phyloP scores from a whole-genome alignment of 306 rosid genomes.

The Rosa lucieae region DNA sequence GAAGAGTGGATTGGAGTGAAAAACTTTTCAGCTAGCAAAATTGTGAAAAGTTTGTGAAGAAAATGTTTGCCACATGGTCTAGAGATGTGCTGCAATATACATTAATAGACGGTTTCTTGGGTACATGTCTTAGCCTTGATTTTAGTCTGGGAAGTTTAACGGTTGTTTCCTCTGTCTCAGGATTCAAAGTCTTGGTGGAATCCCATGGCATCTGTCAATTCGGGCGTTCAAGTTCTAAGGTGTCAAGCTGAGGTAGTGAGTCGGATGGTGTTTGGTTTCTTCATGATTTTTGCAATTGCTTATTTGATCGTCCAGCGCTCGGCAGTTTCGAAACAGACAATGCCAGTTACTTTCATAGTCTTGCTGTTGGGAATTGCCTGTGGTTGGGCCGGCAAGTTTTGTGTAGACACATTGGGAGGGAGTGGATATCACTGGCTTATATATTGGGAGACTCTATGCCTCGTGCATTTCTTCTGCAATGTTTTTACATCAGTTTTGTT shows the following conservation, averaged over 20 bases:
- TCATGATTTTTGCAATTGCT: conserved; percentile 55
- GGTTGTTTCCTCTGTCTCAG: conserved; percentile 36
- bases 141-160: neutral
- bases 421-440: conserved; percentile 72
- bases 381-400: conserved; percentile 75
- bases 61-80: neutral
- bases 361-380: conserved; percentile 67
- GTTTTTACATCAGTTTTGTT: conserved; percentile 47
- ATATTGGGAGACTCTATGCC: conserved; percentile 69
- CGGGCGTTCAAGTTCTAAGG: conserved; percentile 37
- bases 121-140: conserved; percentile 2
- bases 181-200: conserved; percentile 66
- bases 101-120: neutral
- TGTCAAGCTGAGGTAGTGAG: conserved; percentile 67
- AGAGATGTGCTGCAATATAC: neutral
- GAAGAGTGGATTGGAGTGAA: neutral
- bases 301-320: conserved; percentile 62
- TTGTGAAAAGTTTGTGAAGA: no score
- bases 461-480: conserved; percentile 60
- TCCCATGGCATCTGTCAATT: conserved; percentile 48
- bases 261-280: conserved; percentile 60
- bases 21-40: neutral
- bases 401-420: conserved; percentile 86
- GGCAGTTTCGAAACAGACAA: conserved; percentile 48
- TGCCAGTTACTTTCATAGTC: conserved; percentile 74